Evolutionary conservation across 441 rosid genomes (phyloP), one percentile per base, ranked within the genome.

Genomic region (Manihot esculenta): DNA sequence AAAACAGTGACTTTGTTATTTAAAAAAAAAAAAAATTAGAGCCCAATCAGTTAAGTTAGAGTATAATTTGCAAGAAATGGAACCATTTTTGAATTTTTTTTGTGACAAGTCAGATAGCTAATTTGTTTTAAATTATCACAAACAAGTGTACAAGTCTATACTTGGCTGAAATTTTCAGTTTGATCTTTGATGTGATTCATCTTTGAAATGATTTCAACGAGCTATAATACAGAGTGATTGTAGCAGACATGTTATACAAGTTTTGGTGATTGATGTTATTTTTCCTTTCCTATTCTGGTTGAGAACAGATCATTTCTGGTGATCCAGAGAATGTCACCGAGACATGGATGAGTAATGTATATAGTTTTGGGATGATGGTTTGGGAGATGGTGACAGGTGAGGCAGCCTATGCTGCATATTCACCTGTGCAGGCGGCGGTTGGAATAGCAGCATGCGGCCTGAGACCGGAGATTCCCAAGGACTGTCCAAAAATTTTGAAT

Each of bases 301-400:
- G 75, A 50, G 75, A 80, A 48, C 91, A 94, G 99, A 89, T 92
- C 44, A 90, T 94, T 77, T 94, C 99, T 26, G 97, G 99, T 26
- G 99, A 94, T 73, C 99, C 97, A 2, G 99, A 92, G 83, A 85
- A 79, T 71, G 91, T 93, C 2, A 78, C 81, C 0, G 99, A 94
- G 90, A 92, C 99, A 30, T 90, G 95, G 93, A 94, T 90, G 99
- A 94, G 99, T 73, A 94, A 94, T 79, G 90, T 78, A 26, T 94
- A 90, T 76, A 94, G 97, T 83, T 92, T 89, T 9, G 99, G 99
- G 48, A 94, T 94, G 99, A 88, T 94, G 69, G 65, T 90, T 57
- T 94, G 99, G 99, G 99, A 94, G 80, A 90, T 88, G 97, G 92
- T 94, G 75, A 84, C 95, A 0, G 97, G 97, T 27, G 97, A 94